phyloP scores from a whole-genome alignment of 1,139 yeast species.

The Pichia cactophila region DNA sequence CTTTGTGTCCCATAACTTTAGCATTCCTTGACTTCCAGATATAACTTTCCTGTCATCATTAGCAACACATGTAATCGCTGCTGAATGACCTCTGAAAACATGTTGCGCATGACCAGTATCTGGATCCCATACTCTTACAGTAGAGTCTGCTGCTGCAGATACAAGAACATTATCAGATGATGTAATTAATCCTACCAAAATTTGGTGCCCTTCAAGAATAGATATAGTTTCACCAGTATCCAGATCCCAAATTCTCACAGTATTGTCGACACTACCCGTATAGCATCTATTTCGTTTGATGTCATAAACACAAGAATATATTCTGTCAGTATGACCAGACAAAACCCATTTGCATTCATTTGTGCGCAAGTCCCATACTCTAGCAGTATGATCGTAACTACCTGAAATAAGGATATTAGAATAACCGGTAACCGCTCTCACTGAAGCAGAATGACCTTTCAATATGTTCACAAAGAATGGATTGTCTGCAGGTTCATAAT shows the following conservation, averaged over 20 bases:
- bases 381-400: slow-evolving; percentile 80
- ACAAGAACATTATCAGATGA: slow-evolving; percentile 75
- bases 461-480: slow-evolving; percentile 72
- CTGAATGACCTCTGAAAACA: slow-evolving; percentile 74
- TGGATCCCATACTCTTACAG: slow-evolving; percentile 90
- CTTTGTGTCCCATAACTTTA: slow-evolving; percentile 75
- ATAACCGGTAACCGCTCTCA: slow-evolving; percentile 79
- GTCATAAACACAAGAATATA: slow-evolving; percentile 82
- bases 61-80: slow-evolving; percentile 90
- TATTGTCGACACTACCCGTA: slow-evolving; percentile 88
- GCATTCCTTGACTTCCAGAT: slow-evolving; percentile 81
- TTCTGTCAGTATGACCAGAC: slow-evolving; percentile 79
- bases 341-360: slow-evolving; percentile 68
- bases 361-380: slow-evolving; percentile 85
- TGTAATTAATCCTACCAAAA: slow-evolving; percentile 80
- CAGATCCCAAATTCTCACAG: slow-evolving; percentile 85
- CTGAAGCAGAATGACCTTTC: slow-evolving; percentile 81
- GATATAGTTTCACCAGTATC: slow-evolving; percentile 61
- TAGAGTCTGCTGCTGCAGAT: slow-evolving; percentile 93
- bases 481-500: slow-evolving; percentile 37
- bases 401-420: slow-evolving; percentile 85
- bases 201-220: slow-evolving; percentile 77
- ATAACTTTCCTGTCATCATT: slow-evolving; percentile 80
- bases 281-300: slow-evolving; percentile 69
- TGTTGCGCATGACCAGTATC: slow-evolving; percentile 60